phyloP scores from a whole-genome alignment of 2,329 filamentous ascomycete genomes.

The Ascochyta fabae region DNA sequence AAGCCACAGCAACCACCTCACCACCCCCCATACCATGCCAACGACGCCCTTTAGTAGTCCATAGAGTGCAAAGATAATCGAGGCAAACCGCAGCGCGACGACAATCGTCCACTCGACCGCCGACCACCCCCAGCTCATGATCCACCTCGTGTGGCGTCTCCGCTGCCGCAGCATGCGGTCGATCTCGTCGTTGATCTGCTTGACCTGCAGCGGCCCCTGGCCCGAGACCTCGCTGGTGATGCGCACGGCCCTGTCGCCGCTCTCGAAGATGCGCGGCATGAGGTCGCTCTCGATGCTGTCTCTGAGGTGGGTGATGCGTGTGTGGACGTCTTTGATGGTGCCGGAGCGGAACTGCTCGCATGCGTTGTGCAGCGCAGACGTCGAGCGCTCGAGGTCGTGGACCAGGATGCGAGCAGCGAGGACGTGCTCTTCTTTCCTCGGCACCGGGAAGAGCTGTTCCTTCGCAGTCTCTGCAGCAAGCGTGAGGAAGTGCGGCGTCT shows the following conservation, averaged over 20 bases:
- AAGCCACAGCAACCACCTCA: slow-evolving; percentile 83
- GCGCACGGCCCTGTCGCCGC: slow-evolving; percentile 80
- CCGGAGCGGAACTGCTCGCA: slow-evolving; percentile 57
- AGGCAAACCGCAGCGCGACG: slow-evolving; percentile 91
- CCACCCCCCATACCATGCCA: slow-evolving; percentile 63
- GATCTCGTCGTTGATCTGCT: slow-evolving; percentile 79
- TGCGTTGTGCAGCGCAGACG: slow-evolving; percentile 57
- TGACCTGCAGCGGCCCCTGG: slow-evolving; percentile 78
- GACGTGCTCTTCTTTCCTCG: slow-evolving; percentile 59
- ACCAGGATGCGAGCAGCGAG: slow-evolving; percentile 61
- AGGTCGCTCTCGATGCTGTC: slow-evolving; percentile 57
- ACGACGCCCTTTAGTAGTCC: slow-evolving; percentile 69
- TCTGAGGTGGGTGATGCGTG: slow-evolving; percentile 53
- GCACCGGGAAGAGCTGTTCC: slow-evolving; percentile 52
- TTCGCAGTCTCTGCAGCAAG: slow-evolving; percentile 54
- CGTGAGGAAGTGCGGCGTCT: slow-evolving; percentile 45
- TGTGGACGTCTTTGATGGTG: slow-evolving; percentile 54
- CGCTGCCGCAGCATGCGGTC: slow-evolving; percentile 72
- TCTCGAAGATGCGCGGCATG: slow-evolving; percentile 67
- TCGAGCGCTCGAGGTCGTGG: slow-evolving; percentile 54
- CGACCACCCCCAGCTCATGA: slow-evolving; percentile 78
- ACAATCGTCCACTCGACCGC: slow-evolving; percentile 87
- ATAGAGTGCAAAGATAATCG: slow-evolving; percentile 83
- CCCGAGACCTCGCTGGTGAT: slow-evolving; percentile 78
- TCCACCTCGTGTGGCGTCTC: slow-evolving; percentile 74